These are phyloP conservation scores for Lasiosphaeris hirsuta DNA, from an alignment of 495 filamentous ascomycete species.

Conservation along the genomic window DNA sequence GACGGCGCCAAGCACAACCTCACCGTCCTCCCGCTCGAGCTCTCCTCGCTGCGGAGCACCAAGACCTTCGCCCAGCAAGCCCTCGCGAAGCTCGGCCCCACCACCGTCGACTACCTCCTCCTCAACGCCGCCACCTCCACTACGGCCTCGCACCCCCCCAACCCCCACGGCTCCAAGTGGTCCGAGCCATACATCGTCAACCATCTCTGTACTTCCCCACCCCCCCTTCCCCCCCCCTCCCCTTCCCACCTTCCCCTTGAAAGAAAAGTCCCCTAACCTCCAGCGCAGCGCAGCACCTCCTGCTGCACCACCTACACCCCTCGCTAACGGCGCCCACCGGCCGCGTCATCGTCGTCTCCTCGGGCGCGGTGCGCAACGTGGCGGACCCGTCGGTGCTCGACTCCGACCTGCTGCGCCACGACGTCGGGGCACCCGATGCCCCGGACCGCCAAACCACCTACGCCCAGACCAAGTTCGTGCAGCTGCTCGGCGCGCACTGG, in stretches of 20 bases:
- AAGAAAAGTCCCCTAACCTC: not conserved
- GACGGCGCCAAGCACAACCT: conserved; percentile 34
- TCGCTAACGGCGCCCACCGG: conserved; percentile 36
- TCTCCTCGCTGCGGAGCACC: conserved; percentile 33
- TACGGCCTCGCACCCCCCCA: conserved; percentile 23
- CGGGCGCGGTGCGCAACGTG: conserved; percentile 34
- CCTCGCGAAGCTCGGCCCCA: conserved; percentile 34
- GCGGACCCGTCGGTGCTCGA: conserved; percentile 32
- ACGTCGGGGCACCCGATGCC: conserved; percentile 22
- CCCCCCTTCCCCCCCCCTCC: not conserved
- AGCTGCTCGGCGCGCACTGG: conserved; percentile 45
- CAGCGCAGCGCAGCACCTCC: conserved; percentile 43
- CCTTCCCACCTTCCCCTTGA: no score
- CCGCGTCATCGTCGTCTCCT: conserved; percentile 43
- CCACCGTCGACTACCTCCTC: conserved; percentile 38
- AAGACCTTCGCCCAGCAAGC: conserved; percentile 37
- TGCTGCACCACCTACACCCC: conserved; percentile 36
- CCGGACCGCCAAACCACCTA: conserved; percentile 26
- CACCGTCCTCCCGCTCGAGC: conserved; percentile 41
- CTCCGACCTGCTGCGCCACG: conserved; percentile 30
- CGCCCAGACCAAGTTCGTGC: conserved; percentile 39
- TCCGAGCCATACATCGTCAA: conserved; percentile 41
- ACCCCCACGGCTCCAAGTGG: conserved; percentile 36
- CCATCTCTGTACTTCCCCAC: conserved; percentile 35
- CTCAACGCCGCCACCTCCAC: conserved; percentile 38